Conservation (phyloP, 2,329 filamentous ascomycete genomes). For the Claviceps arundinis region DNA sequence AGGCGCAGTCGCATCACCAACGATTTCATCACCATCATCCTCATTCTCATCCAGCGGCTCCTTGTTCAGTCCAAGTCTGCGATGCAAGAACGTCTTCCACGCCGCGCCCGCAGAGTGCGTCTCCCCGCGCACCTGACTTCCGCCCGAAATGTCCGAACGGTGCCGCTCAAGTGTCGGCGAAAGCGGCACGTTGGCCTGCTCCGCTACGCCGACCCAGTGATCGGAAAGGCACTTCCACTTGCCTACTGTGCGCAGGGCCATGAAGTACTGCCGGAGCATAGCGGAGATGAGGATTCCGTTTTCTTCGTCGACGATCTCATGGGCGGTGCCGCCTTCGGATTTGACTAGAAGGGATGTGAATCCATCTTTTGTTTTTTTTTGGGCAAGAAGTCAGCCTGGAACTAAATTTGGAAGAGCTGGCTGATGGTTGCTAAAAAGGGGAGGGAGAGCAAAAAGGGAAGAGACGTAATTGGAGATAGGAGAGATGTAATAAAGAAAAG, state of each 20-base stretch:
- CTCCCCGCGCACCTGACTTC: neutral
- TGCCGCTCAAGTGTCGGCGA: constrained; percentile 13
- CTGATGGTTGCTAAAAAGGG: neutral
- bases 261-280: constrained; percentile 82
- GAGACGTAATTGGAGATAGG: neutral
- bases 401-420: no score
- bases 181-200: constrained; percentile 37
- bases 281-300: constrained; percentile 77
- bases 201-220: constrained; percentile 56
- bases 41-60: constrained; percentile 23
- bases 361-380: constrained; percentile 41
- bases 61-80: constrained; percentile 20
- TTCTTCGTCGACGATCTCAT: constrained; percentile 73
- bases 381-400: neutral
- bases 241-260: constrained; percentile 69
- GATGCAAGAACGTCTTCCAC: constrained; percentile 24
- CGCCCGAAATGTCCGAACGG: neutral
- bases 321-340: constrained; percentile 60
- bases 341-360: constrained; percentile 64
- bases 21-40: constrained; percentile 28
- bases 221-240: constrained; percentile 63
- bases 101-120: constrained; percentile 12
- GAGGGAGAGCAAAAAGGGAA: neutral
- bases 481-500: no score
- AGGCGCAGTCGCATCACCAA: constrained; percentile 13